A percentile compares a stretch with the other conserved stretches of the same genome.
Conservation (phyloP, 2,329 filamentous ascomycete species). For the Camillea tinctor region DNA sequence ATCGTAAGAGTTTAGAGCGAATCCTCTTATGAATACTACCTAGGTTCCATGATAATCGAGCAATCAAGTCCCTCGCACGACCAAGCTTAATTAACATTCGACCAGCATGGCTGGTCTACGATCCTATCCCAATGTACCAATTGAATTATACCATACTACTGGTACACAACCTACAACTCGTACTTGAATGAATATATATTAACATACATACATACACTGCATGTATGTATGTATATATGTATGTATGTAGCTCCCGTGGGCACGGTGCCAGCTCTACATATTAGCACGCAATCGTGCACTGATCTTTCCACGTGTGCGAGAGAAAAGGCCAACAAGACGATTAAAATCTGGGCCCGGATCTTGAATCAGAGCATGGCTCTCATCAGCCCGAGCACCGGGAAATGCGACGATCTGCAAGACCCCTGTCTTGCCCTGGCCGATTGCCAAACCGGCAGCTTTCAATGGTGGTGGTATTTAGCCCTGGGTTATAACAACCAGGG, state of each 20-base stretch:
- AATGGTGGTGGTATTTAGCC: not conserved
- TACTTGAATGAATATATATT: too few species aligned
- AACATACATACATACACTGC: not conserved
- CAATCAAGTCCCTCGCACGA: not conserved
- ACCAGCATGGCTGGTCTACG: not conserved
- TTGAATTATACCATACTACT: too few species aligned
- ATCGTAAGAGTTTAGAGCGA: not conserved
- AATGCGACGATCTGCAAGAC: constrained; percentile 34
- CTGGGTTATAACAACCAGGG: too few species aligned
- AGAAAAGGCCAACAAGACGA: constrained; percentile 8
- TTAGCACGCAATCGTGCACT: not conserved
- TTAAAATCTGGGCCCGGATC: constrained; percentile 26
- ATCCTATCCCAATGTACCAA: not conserved
- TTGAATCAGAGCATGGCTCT: constrained; percentile 27
- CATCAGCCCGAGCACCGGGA: constrained; percentile 22
- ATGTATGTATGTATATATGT: not conserved
- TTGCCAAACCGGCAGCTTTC: constrained; percentile 12
- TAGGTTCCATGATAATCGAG: not conserved
- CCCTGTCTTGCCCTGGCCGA: constrained; percentile 26
- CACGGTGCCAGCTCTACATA: constrained; percentile 20
- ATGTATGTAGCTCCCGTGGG: not conserved
- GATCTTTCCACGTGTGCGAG: constrained; percentile 24
- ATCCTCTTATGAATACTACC: not conserved
- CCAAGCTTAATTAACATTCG: not conserved
- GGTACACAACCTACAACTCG: too few species aligned